Conservation (phyloP, 2,329 filamentous ascomycete species). For the Xylariales sp. region DNA sequence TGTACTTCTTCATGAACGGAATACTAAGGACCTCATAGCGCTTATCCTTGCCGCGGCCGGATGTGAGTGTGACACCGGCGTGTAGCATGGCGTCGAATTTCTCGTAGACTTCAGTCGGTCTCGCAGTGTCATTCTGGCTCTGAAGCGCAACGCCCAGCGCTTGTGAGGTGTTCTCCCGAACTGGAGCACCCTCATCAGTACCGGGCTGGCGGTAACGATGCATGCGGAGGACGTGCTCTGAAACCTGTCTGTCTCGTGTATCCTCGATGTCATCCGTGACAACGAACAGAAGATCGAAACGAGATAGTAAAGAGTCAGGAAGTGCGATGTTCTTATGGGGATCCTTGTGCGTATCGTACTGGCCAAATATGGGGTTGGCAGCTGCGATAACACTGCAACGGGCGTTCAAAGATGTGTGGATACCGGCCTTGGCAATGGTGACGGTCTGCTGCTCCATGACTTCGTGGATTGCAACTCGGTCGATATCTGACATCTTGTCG, state of each 20-base stretch:
- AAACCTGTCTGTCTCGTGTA: slow-evolving; percentile 81
- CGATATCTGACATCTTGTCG: slow-evolving; percentile 99
- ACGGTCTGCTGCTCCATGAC: slow-evolving; percentile 99
- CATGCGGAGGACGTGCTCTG: slow-evolving; percentile 96
- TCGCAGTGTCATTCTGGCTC: slow-evolving; percentile 65
- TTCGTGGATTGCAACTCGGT: slow-evolving; percentile 98
- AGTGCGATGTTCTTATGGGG: slow-evolving; percentile 98
- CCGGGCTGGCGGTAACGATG: slow-evolving; percentile 91
- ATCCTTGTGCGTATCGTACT: slow-evolving; percentile 98
- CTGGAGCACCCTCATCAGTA: slow-evolving; percentile 88
- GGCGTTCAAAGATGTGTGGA: slow-evolving; percentile 94
- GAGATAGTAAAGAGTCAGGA: slow-evolving; percentile 90
- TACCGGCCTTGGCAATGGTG: slow-evolving; percentile 96
- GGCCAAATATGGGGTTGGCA: slow-evolving; percentile 95
- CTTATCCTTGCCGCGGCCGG: slow-evolving; percentile 68
- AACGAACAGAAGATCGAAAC: slow-evolving; percentile 97
- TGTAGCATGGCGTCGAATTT: slow-evolving; percentile 97
- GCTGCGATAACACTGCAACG: slow-evolving; percentile 95
- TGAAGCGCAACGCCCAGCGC: slow-evolving; percentile 83
- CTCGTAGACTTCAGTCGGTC: slow-evolving; percentile 84
- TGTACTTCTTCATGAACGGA: slow-evolving; percentile 98
- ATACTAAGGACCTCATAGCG: slow-evolving; percentile 89
- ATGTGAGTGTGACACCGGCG: slow-evolving; percentile 75
- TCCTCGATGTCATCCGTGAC: slow-evolving; percentile 99
- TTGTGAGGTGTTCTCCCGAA: slow-evolving; percentile 82